Conservation (phyloP, 2,329 filamentous ascomycete species). For the Paecilomyces dactylethromorphus region DNA sequence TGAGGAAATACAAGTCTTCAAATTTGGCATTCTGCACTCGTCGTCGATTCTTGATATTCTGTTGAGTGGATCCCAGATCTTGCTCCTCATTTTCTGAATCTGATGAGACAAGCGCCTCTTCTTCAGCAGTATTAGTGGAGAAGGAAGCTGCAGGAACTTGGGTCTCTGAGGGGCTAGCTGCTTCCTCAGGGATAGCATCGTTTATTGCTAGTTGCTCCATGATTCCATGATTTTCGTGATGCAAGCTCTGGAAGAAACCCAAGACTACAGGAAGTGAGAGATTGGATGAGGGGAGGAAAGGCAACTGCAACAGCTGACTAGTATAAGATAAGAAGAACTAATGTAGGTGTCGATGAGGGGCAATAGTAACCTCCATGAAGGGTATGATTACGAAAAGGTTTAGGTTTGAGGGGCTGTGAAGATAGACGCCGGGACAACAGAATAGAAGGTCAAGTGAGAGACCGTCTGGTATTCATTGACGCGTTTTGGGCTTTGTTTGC, state of each 20-base stretch:
- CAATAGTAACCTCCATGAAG: background rate
- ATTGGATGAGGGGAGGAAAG: background rate
- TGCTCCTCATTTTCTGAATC: slow-evolving; percentile 25
- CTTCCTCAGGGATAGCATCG: background rate
- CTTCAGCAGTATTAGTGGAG: background rate
- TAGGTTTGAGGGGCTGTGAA: background rate
- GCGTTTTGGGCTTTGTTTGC: background rate
- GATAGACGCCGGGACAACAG: background rate
- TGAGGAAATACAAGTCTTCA: slow-evolving; percentile 33
- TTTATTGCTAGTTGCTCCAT: background rate
- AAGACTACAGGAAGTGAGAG: background rate
- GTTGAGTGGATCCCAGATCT: slow-evolving; percentile 6
- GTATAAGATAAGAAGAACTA: background rate
- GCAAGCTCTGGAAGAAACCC: background rate
- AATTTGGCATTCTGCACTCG: slow-evolving; percentile 47
- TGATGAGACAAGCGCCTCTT: slow-evolving; percentile 9
- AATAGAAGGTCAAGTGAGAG: background rate
- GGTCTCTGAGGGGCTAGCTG: slow-evolving; percentile 5
- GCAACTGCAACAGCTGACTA: background rate
- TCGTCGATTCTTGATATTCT: slow-evolving; percentile 38
- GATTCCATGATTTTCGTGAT: background rate
- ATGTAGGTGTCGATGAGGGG: background rate
- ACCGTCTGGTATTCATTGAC: background rate
- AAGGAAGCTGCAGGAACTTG: background rate
- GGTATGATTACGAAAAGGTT: background rate